phyloP scores from a whole-genome alignment of 148 eudicot genomes.

The Nyssa sinensis region DNA sequence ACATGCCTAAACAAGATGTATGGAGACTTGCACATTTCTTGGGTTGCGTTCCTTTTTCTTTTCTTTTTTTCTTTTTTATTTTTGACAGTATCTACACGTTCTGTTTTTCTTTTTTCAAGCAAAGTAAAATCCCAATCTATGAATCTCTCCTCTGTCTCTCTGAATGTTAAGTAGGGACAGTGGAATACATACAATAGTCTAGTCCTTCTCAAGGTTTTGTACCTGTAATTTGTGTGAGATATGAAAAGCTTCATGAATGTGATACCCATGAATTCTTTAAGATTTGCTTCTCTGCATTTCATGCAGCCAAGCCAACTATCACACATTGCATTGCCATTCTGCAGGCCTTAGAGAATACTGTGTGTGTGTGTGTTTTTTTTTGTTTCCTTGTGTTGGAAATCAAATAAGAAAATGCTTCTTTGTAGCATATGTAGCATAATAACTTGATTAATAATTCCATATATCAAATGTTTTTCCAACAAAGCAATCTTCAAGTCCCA shows the following conservation, averaged over 20 bases:
- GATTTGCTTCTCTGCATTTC: no score
- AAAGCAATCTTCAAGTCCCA: neutral
- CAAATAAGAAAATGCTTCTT: no score
- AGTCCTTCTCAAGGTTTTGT: neutral
- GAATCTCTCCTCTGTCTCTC: constrained; percentile 2
- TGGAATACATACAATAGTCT: constrained; percentile 9
- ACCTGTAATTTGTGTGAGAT: neutral
- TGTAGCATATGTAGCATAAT: no score
- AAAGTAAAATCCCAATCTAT: constrained; percentile 7
- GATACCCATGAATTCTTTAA: no score
- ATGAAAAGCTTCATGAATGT: no score
- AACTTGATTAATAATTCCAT: no score
- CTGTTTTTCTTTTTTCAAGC: neutral
- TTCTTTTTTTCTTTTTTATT: neutral
- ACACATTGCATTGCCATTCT: no score
- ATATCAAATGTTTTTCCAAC: neutral
- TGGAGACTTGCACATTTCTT: constrained; percentile 22
- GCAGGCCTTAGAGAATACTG: no score
- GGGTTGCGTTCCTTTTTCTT: constrained; percentile 8
- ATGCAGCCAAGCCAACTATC: no score
- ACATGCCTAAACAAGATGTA: constrained; percentile 13
- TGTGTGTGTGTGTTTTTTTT: no score
- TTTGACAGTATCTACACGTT: neutral
- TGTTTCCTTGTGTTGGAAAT: no score
- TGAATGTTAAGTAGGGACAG: constrained; percentile 4